A percentile compares a stretch with the other conserved stretches of the same genome.
phyloP scores from a whole-genome alignment of 2,329 filamentous ascomycete genomes.

The Alternaria sp. region DNA sequence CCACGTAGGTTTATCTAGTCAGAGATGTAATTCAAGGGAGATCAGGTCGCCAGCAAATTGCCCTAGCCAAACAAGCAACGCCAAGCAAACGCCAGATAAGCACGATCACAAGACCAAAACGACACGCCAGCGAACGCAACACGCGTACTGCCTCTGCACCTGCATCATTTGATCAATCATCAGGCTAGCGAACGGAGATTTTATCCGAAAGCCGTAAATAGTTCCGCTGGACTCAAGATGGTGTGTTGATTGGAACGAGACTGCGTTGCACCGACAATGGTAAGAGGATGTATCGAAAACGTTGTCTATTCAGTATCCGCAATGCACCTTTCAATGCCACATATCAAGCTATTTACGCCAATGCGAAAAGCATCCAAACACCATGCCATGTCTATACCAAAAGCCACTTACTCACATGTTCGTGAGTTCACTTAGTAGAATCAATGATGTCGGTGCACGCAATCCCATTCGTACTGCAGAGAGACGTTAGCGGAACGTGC shows the following conservation, averaged over 20 bases:
- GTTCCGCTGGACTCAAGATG: not conserved
- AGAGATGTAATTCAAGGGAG: not conserved
- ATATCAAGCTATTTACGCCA: not conserved
- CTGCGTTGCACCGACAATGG: not conserved
- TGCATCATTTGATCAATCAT: not conserved
- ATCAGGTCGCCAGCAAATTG: not conserved
- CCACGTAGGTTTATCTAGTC: not conserved
- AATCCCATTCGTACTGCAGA: slow-evolving; percentile 63
- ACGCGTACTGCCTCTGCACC: not conserved
- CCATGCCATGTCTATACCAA: not conserved
- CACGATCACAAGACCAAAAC: not conserved
- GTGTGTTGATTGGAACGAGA: not conserved
- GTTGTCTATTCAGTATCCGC: not conserved
- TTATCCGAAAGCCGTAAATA: not conserved
- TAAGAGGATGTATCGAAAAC: not conserved
- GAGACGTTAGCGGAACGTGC: slow-evolving; percentile 4
- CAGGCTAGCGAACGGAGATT: not conserved
- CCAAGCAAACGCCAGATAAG: not conserved
- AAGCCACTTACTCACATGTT: not conserved
- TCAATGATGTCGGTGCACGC: slow-evolving; percentile 55
- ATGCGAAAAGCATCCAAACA: not conserved
- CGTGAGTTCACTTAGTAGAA: not conserved
- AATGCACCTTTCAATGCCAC: not conserved
- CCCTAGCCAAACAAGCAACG: not conserved
- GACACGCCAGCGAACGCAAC: not conserved